Evolutionary conservation across 306 rosid species (phyloP).

Genomic region (Prosopis cineraria): DNA sequence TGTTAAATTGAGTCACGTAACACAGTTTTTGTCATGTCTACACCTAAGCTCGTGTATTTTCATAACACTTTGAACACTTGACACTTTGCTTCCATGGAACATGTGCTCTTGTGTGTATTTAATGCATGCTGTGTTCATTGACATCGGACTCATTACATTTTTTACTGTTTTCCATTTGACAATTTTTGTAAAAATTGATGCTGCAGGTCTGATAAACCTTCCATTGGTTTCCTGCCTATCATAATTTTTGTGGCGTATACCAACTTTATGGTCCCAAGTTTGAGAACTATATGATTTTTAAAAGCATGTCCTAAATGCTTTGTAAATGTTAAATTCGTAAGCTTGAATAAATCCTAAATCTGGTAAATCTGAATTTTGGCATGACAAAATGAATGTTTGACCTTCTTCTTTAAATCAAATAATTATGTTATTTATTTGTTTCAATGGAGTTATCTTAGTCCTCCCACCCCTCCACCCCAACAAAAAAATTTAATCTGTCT

Average conservation of each 20-base stretch:
- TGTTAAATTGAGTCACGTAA: slow-evolving; percentile 2
- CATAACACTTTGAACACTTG: too few relatives aligned
- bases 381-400: not conserved
- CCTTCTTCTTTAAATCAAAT: not conserved
- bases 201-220: too few relatives aligned
- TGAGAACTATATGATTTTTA: slow-evolving; percentile 21
- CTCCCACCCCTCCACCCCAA: too few relatives aligned
- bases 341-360: slow-evolving; percentile 14
- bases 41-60: not conserved
- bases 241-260: not conserved
- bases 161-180: not conserved
- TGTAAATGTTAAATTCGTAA: slow-evolving; percentile 19
- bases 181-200: too few relatives aligned
- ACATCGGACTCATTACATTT: slow-evolving; percentile 1
- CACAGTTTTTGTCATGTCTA: not conserved
- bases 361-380: slow-evolving; percentile 18
- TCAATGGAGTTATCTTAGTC: too few relatives aligned
- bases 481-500: too few relatives aligned
- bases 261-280: slow-evolving; percentile 14
- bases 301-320: not conserved
- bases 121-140: slow-evolving; percentile 1
- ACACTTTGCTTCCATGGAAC: slow-evolving; percentile 6
- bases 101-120: not conserved
- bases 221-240: too few relatives aligned
- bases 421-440: slow-evolving; percentile 1